These are phyloP conservation scores for Chalaropsis thielavioides DNA, from an alignment of 2,329 filamentous ascomycete species.

Conservation along the genomic window DNA sequence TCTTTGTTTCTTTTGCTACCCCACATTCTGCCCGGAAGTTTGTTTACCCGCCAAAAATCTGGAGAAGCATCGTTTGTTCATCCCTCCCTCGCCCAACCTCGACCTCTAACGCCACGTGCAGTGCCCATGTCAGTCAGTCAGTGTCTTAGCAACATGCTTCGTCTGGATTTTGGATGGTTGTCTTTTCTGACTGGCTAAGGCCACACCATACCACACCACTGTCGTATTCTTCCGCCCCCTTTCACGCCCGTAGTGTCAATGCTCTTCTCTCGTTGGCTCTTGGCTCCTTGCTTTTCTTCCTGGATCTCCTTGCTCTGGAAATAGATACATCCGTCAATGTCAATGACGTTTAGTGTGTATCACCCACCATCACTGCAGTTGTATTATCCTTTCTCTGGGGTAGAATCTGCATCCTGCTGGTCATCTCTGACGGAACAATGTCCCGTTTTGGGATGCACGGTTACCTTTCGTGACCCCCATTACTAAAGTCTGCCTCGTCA, in stretches of 20 bases:
- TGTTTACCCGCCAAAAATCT: background rate
- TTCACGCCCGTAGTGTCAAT: background rate
- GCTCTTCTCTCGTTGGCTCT: background rate
- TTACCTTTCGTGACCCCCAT: too few relatives aligned
- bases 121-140: background rate
- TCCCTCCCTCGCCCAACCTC: background rate
- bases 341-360: background rate
- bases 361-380: background rate
- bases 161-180: background rate
- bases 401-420: background rate
- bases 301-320: background rate
- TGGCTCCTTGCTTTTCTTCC: background rate
- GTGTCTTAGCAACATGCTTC: background rate
- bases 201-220: background rate
- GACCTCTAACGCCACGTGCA: background rate
- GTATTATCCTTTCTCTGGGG: background rate
- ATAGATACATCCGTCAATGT: background rate
- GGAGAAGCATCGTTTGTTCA: background rate
- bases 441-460: background rate
- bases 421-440: background rate
- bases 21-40: background rate
- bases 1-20: background rate
- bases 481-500: too few relatives aligned
- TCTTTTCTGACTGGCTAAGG: background rate
- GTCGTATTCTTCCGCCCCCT: background rate